Conservation (phyloP, 176 grass and related monocot genomes). For the Canna indica region DNA sequence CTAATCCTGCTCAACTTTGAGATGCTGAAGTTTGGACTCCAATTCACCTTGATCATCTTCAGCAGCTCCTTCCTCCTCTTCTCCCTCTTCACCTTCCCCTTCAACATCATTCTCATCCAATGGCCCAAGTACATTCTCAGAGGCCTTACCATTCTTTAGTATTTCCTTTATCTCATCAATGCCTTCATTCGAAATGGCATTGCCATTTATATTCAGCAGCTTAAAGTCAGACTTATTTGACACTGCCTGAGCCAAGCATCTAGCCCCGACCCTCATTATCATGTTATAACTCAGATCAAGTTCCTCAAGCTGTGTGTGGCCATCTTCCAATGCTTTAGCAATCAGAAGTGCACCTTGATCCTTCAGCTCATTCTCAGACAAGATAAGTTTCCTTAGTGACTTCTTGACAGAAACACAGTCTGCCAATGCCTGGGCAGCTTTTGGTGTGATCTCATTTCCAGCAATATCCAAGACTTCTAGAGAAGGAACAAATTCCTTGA, state of each 20-base stretch:
- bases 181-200: slow-evolving; percentile 67
- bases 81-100: slow-evolving; percentile 33
- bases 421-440: slow-evolving; percentile 34
- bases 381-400: slow-evolving; percentile 49
- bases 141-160: slow-evolving; percentile 44
- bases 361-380: slow-evolving; percentile 87
- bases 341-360: slow-evolving; percentile 57
- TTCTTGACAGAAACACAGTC: slow-evolving; percentile 31
- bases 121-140: slow-evolving; percentile 42
- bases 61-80: slow-evolving; percentile 29
- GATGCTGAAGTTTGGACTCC: slow-evolving; percentile 41
- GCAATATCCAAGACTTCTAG: slow-evolving; percentile 68
- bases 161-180: slow-evolving; percentile 76
- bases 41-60: slow-evolving; percentile 23
- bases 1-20: slow-evolving; percentile 55
- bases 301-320: slow-evolving; percentile 39
- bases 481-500: slow-evolving; percentile 38
- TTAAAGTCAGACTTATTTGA: slow-evolving; percentile 44
- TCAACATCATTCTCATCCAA: slow-evolving; percentile 73
- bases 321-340: slow-evolving; percentile 38
- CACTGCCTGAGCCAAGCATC: slow-evolving; percentile 59
- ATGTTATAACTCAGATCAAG: slow-evolving; percentile 68
- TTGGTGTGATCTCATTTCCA: slow-evolving; percentile 59
- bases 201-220: slow-evolving; percentile 58
- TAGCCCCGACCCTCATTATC: slow-evolving; percentile 62